A percentile compares a stretch with the other conserved stretches of the same genome.
Conservation (phyloP, 75 land plant species). For the Ceratopteris richardii region DNA sequence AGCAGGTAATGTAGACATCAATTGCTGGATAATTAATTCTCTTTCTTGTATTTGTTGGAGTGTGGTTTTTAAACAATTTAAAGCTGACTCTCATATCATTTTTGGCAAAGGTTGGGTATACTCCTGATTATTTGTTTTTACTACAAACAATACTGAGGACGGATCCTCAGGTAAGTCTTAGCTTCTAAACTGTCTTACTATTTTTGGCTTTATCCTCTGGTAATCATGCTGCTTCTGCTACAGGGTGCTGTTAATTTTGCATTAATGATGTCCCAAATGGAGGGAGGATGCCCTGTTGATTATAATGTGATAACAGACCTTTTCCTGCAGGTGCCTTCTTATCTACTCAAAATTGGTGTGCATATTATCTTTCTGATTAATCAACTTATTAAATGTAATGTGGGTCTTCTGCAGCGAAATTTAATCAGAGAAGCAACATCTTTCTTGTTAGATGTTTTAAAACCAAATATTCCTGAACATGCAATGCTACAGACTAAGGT, state of each 20-base stretch:
- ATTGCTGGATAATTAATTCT: too few species aligned
- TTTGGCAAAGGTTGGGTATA: slow-evolving; percentile 76
- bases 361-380: too few species aligned
- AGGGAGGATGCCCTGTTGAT: slow-evolving; percentile 95
- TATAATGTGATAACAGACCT: slow-evolving; percentile 95
- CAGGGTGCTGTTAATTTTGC: slow-evolving; percentile 99
- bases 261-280: slow-evolving; percentile 99
- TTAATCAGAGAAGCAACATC: slow-evolving; percentile 95
- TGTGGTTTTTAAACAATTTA: too few species aligned
- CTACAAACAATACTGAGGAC: slow-evolving; percentile 90
- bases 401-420: slow-evolving; percentile 74
- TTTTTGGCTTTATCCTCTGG: too few species aligned
- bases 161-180: slow-evolving; percentile 76
- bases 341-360: too few species aligned
- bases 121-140: slow-evolving; percentile 89
- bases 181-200: too few species aligned
- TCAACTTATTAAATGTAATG: too few species aligned
- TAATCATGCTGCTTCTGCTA: not conserved
- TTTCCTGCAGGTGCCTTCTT: slow-evolving; percentile 72
- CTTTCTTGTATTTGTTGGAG: too few species aligned
- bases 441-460: slow-evolving; percentile 89
- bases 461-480: slow-evolving; percentile 98
- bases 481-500: slow-evolving; percentile 91
- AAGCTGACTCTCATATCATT: not conserved
- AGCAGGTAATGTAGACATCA: too few species aligned